Percentiles rank a stretch among this genome's conserved stretches.
Evolutionary conservation across 148 eudicot species (phyloP).

Genomic region (Heliamphora exappendiculata): DNA sequence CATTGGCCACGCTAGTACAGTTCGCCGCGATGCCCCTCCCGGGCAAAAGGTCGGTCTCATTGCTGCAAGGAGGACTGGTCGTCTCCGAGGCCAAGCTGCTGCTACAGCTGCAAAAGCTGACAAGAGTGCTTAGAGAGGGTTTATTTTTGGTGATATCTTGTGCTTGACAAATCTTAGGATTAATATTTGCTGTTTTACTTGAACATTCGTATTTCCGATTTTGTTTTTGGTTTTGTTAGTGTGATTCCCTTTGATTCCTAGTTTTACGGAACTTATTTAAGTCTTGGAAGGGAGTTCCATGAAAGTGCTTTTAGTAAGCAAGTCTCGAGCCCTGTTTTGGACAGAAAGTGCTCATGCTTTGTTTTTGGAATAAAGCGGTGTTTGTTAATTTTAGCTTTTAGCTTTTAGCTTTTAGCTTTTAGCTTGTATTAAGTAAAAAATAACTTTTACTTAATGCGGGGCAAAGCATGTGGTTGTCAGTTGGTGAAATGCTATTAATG

Average conservation of each 20-base stretch:
- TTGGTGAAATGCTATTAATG: too few species aligned
- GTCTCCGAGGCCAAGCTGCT: slow-evolving; percentile 53
- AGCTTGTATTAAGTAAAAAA: too few species aligned
- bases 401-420: too few species aligned
- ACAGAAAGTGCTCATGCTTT: too few species aligned
- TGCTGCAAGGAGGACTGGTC: slow-evolving; percentile 53
- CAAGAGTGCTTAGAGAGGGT: slow-evolving; percentile 13
- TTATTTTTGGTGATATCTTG: background rate
- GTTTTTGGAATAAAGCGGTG: too few species aligned
- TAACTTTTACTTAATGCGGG: too few species aligned
- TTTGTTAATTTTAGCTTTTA: too few species aligned
- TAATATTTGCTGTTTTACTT: background rate
- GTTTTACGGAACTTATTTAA: background rate
- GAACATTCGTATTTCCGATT: background rate
- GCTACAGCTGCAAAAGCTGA: slow-evolving; percentile 44
- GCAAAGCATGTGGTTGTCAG: too few species aligned
- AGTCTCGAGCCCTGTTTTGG: too few species aligned
- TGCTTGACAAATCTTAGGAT: background rate
- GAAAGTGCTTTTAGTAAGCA: too few species aligned
- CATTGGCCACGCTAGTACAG: slow-evolving; percentile 51
- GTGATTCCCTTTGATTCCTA: background rate
- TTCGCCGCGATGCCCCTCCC: slow-evolving; percentile 52
- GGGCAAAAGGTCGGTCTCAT: slow-evolving; percentile 56
- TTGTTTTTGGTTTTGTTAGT: background rate
- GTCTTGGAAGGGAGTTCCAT: background rate